Evolutionary conservation across 2,329 filamentous ascomycete species (phyloP).

Genomic region (Aphanocladium album): DNA sequence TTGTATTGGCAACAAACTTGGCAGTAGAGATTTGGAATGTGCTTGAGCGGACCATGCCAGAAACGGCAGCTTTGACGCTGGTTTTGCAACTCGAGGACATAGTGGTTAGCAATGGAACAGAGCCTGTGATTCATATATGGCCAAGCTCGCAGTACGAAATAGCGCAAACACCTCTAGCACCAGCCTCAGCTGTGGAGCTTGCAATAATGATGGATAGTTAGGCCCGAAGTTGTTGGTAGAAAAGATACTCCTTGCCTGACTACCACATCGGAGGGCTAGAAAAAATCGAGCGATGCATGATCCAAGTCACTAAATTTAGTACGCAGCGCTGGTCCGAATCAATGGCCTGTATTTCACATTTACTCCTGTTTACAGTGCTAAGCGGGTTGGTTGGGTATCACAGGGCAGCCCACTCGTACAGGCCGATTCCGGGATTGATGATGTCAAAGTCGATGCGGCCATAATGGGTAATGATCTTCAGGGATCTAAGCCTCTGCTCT

Average conservation of each 20-base stretch:
- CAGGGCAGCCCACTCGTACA: slow-evolving; percentile 10
- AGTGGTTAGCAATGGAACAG: too few species aligned
- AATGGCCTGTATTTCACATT: not conserved
- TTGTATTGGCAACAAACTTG: slow-evolving; percentile 16
- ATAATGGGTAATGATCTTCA: not conserved
- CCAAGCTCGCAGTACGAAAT: slow-evolving; percentile 9
- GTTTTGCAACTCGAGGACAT: not conserved
- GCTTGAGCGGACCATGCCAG: not conserved
- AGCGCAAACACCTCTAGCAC: slow-evolving; percentile 11
- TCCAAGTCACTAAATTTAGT: slow-evolving; percentile 1
- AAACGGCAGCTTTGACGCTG: not conserved
- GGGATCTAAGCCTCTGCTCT: slow-evolving; percentile 6
- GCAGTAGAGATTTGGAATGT: slow-evolving; percentile 14
- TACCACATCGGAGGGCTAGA: slow-evolving; percentile 17
- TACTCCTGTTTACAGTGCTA: not conserved
- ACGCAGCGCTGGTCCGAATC: not conserved
- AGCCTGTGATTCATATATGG: too few species aligned
- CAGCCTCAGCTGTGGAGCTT: slow-evolving; percentile 15
- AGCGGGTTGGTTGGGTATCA: not conserved
- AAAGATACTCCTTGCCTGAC: slow-evolving; percentile 16
- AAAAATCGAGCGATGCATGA: slow-evolving; percentile 18
- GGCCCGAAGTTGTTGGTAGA: slow-evolving; percentile 11
- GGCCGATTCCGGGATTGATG: slow-evolving; percentile 18
- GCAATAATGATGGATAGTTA: slow-evolving; percentile 16
- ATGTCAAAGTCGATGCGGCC: slow-evolving; percentile 20